Base-by-base conservation (phyloP, 139 green algal species). In the Coccomyxa sp. region DNA sequence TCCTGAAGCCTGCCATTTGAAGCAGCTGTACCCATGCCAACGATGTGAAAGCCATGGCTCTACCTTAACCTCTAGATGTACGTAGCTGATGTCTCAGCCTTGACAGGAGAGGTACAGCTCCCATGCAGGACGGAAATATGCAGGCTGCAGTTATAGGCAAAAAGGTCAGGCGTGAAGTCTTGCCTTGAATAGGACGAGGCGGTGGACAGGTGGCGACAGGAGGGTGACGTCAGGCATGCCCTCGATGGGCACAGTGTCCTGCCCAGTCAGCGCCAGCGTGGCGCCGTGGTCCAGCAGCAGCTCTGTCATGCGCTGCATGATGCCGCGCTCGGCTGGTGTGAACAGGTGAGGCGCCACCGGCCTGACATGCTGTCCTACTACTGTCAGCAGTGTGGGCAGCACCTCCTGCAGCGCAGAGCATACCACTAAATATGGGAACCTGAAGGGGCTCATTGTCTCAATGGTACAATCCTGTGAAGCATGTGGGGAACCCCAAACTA, bases 251-350 rank as follows among this genome's bases (percentile, higher is more conserved):
- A 9, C 40, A 76, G 50, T 18, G 41, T 81, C 73, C 9, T 81
- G 39, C 68, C 70, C 71, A 16, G 84, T 38, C 50, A 92, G 79
- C 74, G 80, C 79, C 76, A 90, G 95, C 0, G 68, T 87, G 37
- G 97, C 55, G 35, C 86, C 88, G 55, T 92, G 92, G n/a, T 78
- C 68, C 50, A 91, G 55, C 88, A 96, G 86, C 8, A 86, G 38
- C n/a, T 54, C 73, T 34, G 92, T 87, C 69, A 92, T 68, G 12
- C 27, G 74, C 74, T 31, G 55, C 82, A 93, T 73, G 8, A 70
- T 31, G 6, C 55, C 75, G 18, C 78, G 78, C 82, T 97, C 89
- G 8, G 78, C 71, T 0, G 75, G 38, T 0, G 70, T 89, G 73
- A 93, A 82, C 55, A 96, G 83, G 81, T 93, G 83, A 37, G 78